These are phyloP conservation scores for Tuber magnatum DNA, from an alignment of 495 filamentous ascomycete genomes.

Conservation along the genomic window DNA sequence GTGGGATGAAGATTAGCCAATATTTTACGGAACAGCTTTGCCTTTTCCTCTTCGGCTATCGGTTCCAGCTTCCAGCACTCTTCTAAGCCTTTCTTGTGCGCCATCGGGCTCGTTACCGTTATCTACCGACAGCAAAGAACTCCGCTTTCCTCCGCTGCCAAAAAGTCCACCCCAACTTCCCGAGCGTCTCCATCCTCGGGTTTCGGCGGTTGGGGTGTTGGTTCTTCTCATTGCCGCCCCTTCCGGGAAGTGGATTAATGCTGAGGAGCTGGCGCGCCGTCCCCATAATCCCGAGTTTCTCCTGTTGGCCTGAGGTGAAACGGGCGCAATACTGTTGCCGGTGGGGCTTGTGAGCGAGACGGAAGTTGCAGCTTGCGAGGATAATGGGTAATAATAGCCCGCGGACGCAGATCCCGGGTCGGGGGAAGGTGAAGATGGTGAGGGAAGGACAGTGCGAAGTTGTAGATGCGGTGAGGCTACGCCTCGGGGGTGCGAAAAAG, in stretches of 20 bases:
- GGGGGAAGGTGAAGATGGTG: constrained; percentile 12
- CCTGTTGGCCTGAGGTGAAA: constrained; percentile 10
- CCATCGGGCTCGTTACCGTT: neutral
- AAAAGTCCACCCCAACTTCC: constrained; percentile 37
- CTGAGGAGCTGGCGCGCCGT: constrained; percentile 22
- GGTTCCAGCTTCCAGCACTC: neutral
- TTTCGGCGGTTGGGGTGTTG: constrained; percentile 5
- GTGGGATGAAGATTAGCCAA: neutral
- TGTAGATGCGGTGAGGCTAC: constrained; percentile 34
- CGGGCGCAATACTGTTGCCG: constrained; percentile 7
- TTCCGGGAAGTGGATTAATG: constrained; percentile 19
- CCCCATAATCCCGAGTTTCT: constrained; percentile 26
- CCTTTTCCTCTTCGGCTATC: neutral
- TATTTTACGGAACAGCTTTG: neutral
- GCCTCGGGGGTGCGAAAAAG: constrained; percentile 16
- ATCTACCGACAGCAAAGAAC: neutral
- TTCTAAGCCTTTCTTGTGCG: constrained; percentile 2
- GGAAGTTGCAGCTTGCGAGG: constrained; percentile 32
- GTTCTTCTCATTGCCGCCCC: constrained; percentile 9
- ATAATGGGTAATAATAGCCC: constrained; percentile 36
- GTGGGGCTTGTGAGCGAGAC: constrained; percentile 30
- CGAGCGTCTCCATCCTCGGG: constrained; percentile 13
- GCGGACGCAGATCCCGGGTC: constrained; percentile 11
- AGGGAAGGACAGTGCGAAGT: constrained; percentile 36
- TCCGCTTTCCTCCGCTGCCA: constrained; percentile 10